These are phyloP conservation scores for Endotrypanum monterogeii DNA, from an alignment of 208 protist genomes.

Conservation along the genomic window DNA sequence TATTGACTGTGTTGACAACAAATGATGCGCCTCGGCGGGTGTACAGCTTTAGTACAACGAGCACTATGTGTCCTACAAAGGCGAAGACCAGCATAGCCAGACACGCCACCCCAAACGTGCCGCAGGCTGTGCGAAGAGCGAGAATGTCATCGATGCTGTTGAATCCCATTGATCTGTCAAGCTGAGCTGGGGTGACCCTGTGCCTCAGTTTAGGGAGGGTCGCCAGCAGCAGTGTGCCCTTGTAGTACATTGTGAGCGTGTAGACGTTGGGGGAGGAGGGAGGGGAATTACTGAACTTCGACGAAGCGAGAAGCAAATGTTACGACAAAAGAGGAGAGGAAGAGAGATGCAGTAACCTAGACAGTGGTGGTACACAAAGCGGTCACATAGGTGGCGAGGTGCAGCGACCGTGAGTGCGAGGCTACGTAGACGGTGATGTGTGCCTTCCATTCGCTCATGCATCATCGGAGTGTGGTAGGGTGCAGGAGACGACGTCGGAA, in stretches of 20 bases:
- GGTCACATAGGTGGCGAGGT: neutral
- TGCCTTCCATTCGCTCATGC: neutral
- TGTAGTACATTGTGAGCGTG: neutral
- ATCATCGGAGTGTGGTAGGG: neutral
- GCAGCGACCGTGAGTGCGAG: neutral
- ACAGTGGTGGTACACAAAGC: neutral
- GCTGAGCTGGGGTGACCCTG: neutral
- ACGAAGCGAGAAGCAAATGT: neutral
- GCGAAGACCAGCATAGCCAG: slow-evolving; percentile 25
- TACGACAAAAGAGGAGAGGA: neutral
- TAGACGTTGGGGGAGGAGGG: neutral
- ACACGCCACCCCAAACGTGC: slow-evolving; percentile 28
- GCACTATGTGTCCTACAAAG: slow-evolving; percentile 19
- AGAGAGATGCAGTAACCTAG: neutral
- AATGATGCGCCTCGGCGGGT: neutral
- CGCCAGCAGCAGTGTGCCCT: slow-evolving; percentile 1
- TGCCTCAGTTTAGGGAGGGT: neutral
- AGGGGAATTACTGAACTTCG: neutral
- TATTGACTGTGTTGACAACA: neutral
- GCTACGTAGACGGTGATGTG: neutral
- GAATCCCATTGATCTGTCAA: neutral
- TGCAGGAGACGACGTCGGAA: too few relatives aligned
- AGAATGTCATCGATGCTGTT: slow-evolving; percentile 20
- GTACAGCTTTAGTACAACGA: slow-evolving; percentile 12
- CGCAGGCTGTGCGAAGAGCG: slow-evolving; percentile 27